These are phyloP conservation scores for Calonectria pteridis DNA, from an alignment of 2,329 filamentous ascomycete genomes.

Conservation along the genomic window DNA sequence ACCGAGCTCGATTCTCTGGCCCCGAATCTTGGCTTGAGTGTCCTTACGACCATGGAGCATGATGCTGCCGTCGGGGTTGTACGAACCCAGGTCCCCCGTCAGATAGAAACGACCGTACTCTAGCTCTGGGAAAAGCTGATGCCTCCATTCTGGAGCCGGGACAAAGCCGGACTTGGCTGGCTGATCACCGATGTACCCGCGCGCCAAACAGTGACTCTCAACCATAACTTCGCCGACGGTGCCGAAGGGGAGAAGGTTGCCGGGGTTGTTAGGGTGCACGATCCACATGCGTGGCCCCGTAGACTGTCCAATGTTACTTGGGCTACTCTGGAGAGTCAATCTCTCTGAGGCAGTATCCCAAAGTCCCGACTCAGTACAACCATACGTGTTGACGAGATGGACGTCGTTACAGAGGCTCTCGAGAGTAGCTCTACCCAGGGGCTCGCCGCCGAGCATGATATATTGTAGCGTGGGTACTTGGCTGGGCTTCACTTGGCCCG, in stretches of 20 bases:
- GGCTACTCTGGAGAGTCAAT: constrained; percentile 8
- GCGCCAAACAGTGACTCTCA: constrained; percentile 25
- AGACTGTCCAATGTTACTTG: constrained; percentile 15
- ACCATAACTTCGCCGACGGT: constrained; percentile 27
- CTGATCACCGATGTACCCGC: constrained; percentile 18
- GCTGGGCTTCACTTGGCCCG: constrained; percentile 23
- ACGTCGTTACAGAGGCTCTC: constrained; percentile 17
- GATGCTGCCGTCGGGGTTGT: constrained; percentile 18
- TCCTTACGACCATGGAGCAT: constrained; percentile 15
- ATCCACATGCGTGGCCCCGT: constrained; percentile 28
- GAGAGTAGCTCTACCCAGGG: constrained; percentile 25
- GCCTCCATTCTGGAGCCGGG: not conserved
- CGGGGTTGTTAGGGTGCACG: constrained; percentile 26
- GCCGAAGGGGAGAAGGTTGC: constrained; percentile 22
- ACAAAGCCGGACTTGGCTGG: constrained; percentile 1
- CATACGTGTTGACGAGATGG: constrained; percentile 24
- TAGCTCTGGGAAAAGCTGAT: not conserved
- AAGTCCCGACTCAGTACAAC: constrained; percentile 18
- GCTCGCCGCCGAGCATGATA: constrained; percentile 27
- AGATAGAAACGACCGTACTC: not conserved
- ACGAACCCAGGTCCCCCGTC: not conserved
- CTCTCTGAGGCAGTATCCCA: constrained; percentile 17
- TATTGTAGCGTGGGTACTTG: constrained; percentile 24
- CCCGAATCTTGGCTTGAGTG: constrained; percentile 22
- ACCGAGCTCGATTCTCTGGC: constrained; percentile 29